phyloP scores from a whole-genome alignment of 169 alveolate species.

The Hepatocystis sp. region DNA sequence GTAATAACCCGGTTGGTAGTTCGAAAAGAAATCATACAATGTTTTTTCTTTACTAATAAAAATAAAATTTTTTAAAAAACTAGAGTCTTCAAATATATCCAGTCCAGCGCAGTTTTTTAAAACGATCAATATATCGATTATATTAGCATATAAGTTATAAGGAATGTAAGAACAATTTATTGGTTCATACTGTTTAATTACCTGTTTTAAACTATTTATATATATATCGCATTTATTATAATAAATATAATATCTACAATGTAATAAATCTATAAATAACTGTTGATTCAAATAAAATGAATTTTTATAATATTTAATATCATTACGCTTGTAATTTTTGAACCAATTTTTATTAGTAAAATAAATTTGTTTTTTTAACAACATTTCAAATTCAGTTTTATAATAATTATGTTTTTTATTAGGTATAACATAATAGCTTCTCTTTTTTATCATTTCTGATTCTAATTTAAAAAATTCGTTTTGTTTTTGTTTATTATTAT shows the following conservation, averaged over 20 bases:
- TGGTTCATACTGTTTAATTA: conserved; percentile 66
- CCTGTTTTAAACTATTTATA: conserved; percentile 52
- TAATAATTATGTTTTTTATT: no score
- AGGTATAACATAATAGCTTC: no score
- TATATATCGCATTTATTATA: conserved; percentile 33
- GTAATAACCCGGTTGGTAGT: conserved; percentile 24
- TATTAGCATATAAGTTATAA: conserved; percentile 26
- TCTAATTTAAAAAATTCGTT: conserved; percentile 34
- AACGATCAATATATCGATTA: conserved; percentile 57
- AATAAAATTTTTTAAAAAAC: conserved; percentile 20
- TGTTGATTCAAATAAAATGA: conserved; percentile 40
- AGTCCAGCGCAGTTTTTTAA: conserved; percentile 48
- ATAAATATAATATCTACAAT: conserved; percentile 40
- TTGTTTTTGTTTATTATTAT: background rate
- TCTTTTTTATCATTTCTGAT: conserved; percentile 14
- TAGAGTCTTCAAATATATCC: conserved; percentile 24
- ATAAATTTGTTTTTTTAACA: conserved; percentile 46
- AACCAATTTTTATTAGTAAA: conserved; percentile 65
- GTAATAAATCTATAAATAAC: conserved; percentile 19
- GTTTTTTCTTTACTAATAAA: conserved; percentile 36
- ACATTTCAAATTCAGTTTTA: conserved; percentile 25
- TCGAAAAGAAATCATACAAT: conserved; percentile 42
- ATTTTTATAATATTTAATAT: conserved; percentile 13
- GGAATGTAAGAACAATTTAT: conserved; percentile 20
- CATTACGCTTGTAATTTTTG: conserved; percentile 19